Evolutionary conservation across 2,329 filamentous ascomycete genomes (phyloP), one percentile per base, ranked within the genome.

Genomic region (Aspergillus sp.): DNA sequence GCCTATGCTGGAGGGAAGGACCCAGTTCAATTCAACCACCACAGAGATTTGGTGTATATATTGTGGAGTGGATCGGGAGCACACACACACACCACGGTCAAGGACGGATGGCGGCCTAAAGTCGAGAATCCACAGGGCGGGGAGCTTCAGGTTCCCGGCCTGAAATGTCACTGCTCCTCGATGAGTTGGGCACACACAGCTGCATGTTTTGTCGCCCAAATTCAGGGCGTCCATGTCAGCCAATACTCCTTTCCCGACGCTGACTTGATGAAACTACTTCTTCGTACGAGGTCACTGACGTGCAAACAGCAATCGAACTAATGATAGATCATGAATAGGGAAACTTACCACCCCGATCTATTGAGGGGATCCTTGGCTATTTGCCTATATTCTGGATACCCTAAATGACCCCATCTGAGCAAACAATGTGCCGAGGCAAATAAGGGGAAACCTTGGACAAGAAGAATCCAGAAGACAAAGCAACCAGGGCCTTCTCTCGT

Each of bases 141-240:
- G 63, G 62, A 63, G 59, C 63, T 61, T 66, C 54, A 62, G 47
- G 41, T 42, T 51, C 36, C 62, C 49, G 54, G 50, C 58, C 54
- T 38, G 58, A 58, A 36, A 59, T 60, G 42, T 36, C 53, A 62
- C 60, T 54, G 38, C 30, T 61, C 59, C 59, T 61, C 52, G 62
- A 64, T 50, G 36, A 56, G 66, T 72, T 68, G 68, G 70, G 70
- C 70, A 72, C 67, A 68, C 62, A 71, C 63, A 47, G 52, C 62
- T 67, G 68, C 67, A 67, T 62, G 65, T 44, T 53, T 69, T 64
- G 68, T 67, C 60, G 68, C 68, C 68, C 68, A 68, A 70, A 58
- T 57, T 53, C 52, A 56, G 61, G 61, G 57, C 61, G 54, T 60
- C 58, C 49, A 62, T 58, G 55, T 61, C 47, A 54, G 54, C 62